Evolutionary conservation across 2,329 filamentous ascomycete species (phyloP), one percentile per base, ranked within the genome.

Genomic region (Diaporthe citriasiana): DNA sequence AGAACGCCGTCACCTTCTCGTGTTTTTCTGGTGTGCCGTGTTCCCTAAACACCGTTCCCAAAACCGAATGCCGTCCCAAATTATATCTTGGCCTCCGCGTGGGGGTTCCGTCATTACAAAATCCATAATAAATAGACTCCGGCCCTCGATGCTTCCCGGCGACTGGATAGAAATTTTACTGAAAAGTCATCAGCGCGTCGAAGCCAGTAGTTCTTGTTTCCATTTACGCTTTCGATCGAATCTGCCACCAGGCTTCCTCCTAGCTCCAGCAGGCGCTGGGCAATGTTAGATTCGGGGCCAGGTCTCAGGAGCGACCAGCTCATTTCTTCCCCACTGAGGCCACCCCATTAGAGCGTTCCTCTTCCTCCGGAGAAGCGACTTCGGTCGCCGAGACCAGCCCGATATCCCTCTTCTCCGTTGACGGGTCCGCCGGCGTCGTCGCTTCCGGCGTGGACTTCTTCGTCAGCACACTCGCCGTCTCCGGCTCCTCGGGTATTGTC

Each of bases 401-500:
- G 15, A 53, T 9, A n/a, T 56, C 57, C n/a, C 19, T 72, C 59
- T 72, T 71, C 25, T 72, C 70, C 27, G 22, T 19, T 27, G 27
- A 19, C n/a, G 30, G 22, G 4, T 50, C 73, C 33, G 53, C 74
- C 10, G 77, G 76, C 7, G 77, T 70, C 51, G 74, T 74, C 51
- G 77, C 78, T 13, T 79, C 78, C 0, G 80, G 80, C 35, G 81
- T 82, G 25, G 80, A 81, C 73, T 80, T 82, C 35, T 77, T 79
- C 0, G 81, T 81, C 50, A 82, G 51, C n/a, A 74, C 25, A 45
- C 82, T 82, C 6, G 82, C 74, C 45, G 81, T 85, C 77, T 88
- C 86, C 27, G 88, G 86, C 81, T 95, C 94, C 80, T 96, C 94
- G 0, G 89, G 90, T 40, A 97, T 97, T 0, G 95, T 95, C 5